phyloP scores from a whole-genome alignment of 208 protist genomes.

The Leishmania tarentolae region DNA sequence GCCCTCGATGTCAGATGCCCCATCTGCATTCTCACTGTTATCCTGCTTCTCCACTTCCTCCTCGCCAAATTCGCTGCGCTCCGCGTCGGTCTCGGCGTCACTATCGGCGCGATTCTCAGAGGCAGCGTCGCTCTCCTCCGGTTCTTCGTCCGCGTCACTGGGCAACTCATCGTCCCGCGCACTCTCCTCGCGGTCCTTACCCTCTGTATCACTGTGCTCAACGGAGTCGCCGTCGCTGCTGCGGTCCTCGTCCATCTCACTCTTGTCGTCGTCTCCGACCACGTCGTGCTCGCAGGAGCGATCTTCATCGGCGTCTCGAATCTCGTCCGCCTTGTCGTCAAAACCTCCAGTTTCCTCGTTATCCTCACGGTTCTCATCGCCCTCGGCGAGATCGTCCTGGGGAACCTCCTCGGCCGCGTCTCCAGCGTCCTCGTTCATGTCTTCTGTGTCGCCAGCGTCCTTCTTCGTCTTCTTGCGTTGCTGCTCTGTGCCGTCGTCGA shows the following conservation, averaged over 20 bases:
- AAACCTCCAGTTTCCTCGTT: conserved; percentile 85
- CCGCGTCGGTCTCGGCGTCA: conserved; percentile 36
- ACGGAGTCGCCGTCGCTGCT: conserved; percentile 32
- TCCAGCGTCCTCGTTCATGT: conserved; percentile 79
- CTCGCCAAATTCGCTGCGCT: conserved; percentile 43
- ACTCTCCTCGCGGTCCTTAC: conserved; percentile 62
- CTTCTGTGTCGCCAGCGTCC: conserved; percentile 71
- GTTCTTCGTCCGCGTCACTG: conserved; percentile 35
- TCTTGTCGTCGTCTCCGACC: conserved; percentile 61
- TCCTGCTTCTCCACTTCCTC: conserved; percentile 37
- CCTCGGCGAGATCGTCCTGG: conserved; percentile 79
- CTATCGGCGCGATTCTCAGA: conserved; percentile 54
- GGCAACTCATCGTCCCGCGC: conserved; percentile 41
- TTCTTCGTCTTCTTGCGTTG: conserved; percentile 81
- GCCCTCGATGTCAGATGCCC: conserved; percentile 42
- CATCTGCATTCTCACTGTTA: conserved; percentile 33
- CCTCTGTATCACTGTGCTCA: conserved; percentile 63
- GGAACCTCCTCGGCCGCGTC: conserved; percentile 79
- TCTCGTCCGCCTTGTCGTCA: conserved; percentile 83
- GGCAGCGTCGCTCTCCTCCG: conserved; percentile 36
- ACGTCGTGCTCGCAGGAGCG: conserved; percentile 73
- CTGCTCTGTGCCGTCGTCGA: conserved; percentile 87
- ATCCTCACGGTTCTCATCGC: conserved; percentile 39
- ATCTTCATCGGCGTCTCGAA: conserved; percentile 77
- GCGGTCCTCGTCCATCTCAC: conserved; percentile 42